phyloP scores from a whole-genome alignment of 2,329 filamentous ascomycete genomes.

The Trichoderma sp. region DNA sequence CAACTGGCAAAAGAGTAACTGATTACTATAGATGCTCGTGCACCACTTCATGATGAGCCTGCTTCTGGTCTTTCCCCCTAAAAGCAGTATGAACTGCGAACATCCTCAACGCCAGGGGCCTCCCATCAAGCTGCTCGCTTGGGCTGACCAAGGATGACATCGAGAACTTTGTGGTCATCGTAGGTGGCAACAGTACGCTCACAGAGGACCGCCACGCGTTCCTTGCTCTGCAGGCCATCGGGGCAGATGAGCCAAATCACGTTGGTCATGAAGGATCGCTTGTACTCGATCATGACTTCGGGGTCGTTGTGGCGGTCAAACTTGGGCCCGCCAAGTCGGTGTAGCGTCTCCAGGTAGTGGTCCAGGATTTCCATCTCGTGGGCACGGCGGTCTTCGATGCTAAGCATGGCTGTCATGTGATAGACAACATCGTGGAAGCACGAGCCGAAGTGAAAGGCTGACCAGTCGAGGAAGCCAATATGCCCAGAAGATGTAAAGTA shows the following conservation, averaged over 20 bases:
- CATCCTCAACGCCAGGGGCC: rapidly evolving
- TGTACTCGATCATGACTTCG: slow-evolving; percentile 17
- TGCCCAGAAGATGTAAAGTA: slow-evolving; percentile 12
- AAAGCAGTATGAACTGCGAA: neutral
- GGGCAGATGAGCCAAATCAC: slow-evolving; percentile 19
- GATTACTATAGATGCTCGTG: too few species aligned
- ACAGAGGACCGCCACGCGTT: neutral
- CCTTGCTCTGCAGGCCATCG: slow-evolving; percentile 4
- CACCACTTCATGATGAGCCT: neutral
- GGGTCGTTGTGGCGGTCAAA: slow-evolving; percentile 22
- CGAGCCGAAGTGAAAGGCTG: slow-evolving; percentile 17
- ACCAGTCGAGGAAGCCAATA: slow-evolving; percentile 19
- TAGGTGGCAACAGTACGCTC: slow-evolving; percentile 17
- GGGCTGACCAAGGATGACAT: slow-evolving; percentile 13
- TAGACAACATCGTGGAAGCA: slow-evolving; percentile 23
- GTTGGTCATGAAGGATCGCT: slow-evolving; percentile 19
- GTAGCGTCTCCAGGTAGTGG: slow-evolving; percentile 16
- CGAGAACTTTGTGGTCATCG: slow-evolving; percentile 17
- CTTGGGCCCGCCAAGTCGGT: slow-evolving; percentile 15
- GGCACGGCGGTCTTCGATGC: slow-evolving; percentile 8
- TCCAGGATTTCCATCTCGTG: slow-evolving; percentile 19
- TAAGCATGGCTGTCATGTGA: slow-evolving; percentile 22
- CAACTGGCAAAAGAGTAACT: too few species aligned
- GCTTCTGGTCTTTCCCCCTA: neutral
- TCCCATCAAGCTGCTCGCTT: slow-evolving; percentile 2